Base-by-base conservation (phyloP, 176 grass and related monocot species). In the Musa acuminata region DNA sequence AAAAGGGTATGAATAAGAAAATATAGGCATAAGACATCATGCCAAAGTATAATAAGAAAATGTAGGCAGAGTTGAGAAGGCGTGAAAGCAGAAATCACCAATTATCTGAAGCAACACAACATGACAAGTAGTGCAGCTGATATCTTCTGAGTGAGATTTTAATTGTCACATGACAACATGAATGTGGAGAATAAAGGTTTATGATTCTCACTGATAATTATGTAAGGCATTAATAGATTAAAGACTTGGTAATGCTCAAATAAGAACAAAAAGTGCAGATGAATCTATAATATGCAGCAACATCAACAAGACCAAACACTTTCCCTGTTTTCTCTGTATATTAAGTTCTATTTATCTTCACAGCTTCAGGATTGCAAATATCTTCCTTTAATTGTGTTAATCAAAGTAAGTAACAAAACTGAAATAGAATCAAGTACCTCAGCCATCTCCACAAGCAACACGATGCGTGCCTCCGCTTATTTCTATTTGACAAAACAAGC, bases 401-500 rank as follows among this genome's bases (percentile, higher is more conserved):
- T 14, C 17, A n/a, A 59, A 29, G 11, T 27, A 66, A 66, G 11
- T 2, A 29, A 67, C 29, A 43, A 43, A 35, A 67, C 64, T 67
- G 64, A 67, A 50, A 19, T 7, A 70, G 35, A 70, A 11, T 50
- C 11, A 70, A 50, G 43, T 70, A 70, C 67, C 67, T 7, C 29
- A 50, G 29, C 29, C 13, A 70, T 70, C 14, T 70, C 67, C 67
- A 70, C 35, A 70, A 70, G 67, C 67, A 70, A 50, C 67, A 70
- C 4, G 67, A 70, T 50, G 8, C 21, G 0, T 70, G 67, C 16
- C 13, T 70, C 43, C 19, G 16, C 43, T 19, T 70, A 49, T 50
- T 51, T 50, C 67, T 70, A 70, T 13, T 74, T 83, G 72, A 72
- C 22, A 43, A 26, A 29, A 55, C 22, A 81, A 84, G 50, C 23